These are phyloP conservation scores for Pestalotiopsis sp. DNA, from an alignment of 2,329 filamentous ascomycete genomes.

Conservation along the genomic window DNA sequence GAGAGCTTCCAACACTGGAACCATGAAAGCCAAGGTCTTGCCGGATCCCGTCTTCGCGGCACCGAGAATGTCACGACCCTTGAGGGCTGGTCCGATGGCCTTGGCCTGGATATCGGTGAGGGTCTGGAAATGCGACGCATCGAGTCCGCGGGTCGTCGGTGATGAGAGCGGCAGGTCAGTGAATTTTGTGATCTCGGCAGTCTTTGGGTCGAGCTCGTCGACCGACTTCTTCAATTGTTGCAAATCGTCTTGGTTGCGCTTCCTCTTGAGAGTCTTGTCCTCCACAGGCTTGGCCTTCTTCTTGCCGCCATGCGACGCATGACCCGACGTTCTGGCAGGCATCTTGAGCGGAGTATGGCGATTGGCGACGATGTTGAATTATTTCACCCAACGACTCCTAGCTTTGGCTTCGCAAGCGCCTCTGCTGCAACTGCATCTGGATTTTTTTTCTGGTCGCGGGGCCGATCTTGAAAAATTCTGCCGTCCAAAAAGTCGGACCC, in stretches of 20 bases:
- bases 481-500: background rate
- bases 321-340: conserved; percentile 5
- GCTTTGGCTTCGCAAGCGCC: background rate
- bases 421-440: background rate
- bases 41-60: conserved; percentile 95
- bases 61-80: conserved; percentile 85
- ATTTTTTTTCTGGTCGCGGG: conserved; percentile 6
- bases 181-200: conserved; percentile 68
- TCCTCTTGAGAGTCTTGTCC: conserved; percentile 42
- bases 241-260: conserved; percentile 43
- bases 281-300: conserved; percentile 30
- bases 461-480: conserved; percentile 7
- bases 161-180: conserved; percentile 84
- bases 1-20: conserved; percentile 91
- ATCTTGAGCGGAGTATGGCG: background rate
- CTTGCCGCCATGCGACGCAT: conserved; percentile 17
- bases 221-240: conserved; percentile 41
- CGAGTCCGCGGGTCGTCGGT: conserved; percentile 77
- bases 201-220: conserved; percentile 58
- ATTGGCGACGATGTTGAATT: background rate
- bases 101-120: conserved; percentile 90
- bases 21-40: conserved; percentile 90
- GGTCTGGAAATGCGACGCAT: conserved; percentile 84
- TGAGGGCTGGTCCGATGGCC: conserved; percentile 85
- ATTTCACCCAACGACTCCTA: background rate